phyloP scores from a whole-genome alignment of 306 rosid species.

The Acacia acuminata region DNA sequence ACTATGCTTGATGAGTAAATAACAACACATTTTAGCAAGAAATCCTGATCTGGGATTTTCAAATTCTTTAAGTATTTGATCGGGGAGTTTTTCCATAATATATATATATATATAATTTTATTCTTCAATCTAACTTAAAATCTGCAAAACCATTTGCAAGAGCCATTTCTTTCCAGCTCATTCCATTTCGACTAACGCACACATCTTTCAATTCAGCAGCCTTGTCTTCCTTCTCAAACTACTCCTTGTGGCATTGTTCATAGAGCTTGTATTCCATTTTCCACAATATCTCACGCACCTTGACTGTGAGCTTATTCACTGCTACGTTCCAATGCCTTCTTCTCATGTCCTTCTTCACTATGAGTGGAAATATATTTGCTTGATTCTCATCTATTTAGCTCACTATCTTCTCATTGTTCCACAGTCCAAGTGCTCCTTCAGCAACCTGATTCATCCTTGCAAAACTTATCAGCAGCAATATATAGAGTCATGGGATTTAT shows the following conservation, averaged over 20 bases:
- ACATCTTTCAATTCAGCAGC: slow-evolving; percentile 48
- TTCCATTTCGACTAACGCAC: slow-evolving; percentile 57
- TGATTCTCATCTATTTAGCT: slow-evolving; percentile 56
- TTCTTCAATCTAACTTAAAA: too few species aligned
- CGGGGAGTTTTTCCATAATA: too few species aligned
- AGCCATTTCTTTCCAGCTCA: slow-evolving; percentile 61
- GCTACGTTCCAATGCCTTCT: slow-evolving; percentile 61
- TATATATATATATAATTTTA: too few species aligned
- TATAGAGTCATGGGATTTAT: neutral
- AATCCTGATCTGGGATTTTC: too few species aligned
- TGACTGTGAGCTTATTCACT: slow-evolving; percentile 54
- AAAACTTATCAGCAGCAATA: slow-evolving; percentile 17
- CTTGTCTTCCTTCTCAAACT: slow-evolving; percentile 51
- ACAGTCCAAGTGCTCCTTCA: slow-evolving; percentile 64
- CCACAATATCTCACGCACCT: slow-evolving; percentile 54
- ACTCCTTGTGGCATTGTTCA: slow-evolving; percentile 50
- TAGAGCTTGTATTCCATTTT: slow-evolving; percentile 63
- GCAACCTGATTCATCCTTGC: slow-evolving; percentile 55
- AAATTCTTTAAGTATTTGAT: too few species aligned
- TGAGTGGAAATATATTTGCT: slow-evolving; percentile 53
- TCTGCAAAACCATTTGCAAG: neutral
- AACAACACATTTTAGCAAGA: too few species aligned
- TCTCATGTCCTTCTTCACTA: slow-evolving; percentile 60
- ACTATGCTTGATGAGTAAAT: too few species aligned
- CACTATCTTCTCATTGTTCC: slow-evolving; percentile 67